Conservation (phyloP, 208 protist species). For the Borovskyia barvae region DNA sequence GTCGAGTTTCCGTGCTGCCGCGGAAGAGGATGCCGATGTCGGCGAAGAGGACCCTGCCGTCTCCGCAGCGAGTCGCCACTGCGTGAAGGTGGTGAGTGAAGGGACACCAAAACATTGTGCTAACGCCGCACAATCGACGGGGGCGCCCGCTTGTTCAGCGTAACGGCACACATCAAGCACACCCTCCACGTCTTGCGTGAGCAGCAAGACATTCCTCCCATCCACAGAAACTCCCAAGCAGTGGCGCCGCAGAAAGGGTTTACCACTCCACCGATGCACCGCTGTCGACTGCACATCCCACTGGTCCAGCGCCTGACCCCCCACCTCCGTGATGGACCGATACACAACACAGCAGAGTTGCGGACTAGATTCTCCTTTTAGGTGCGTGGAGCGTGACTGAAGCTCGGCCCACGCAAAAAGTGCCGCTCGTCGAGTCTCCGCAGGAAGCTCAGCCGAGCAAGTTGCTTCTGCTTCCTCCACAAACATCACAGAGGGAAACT, state of each 20-base stretch:
- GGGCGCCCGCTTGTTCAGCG: too few relatives aligned
- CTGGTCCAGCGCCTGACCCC: conserved; percentile 42
- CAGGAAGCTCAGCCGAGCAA: conserved; percentile 23
- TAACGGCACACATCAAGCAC: conserved; percentile 31
- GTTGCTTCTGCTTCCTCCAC: conserved; percentile 49
- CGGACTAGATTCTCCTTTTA: neutral
- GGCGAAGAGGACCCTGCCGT: too few relatives aligned
- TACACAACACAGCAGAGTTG: conserved; percentile 40
- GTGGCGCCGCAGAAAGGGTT: conserved; percentile 42
- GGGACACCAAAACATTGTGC: too few relatives aligned
- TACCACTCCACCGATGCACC: conserved; percentile 30
- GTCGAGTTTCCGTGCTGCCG: too few relatives aligned
- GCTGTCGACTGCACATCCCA: conserved; percentile 33
- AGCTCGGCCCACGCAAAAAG: conserved; percentile 53
- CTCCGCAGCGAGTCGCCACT: too few relatives aligned
- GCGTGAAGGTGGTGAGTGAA: too few relatives aligned
- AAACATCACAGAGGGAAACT: conserved; percentile 52
- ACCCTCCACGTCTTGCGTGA: conserved; percentile 55
- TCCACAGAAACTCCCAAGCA: conserved; percentile 71
- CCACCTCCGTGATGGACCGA: conserved; percentile 36
- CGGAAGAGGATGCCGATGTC: too few relatives aligned
- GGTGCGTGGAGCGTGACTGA: neutral
- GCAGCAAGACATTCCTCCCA: conserved; percentile 43
- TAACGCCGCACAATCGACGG: too few relatives aligned
- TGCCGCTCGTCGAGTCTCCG: conserved; percentile 32